Percentiles rank a stretch among this genome's conserved stretches.
These are phyloP conservation scores for Fusarium devonianum DNA, from an alignment of 2,329 filamentous ascomycete genomes.

Conservation along the genomic window DNA sequence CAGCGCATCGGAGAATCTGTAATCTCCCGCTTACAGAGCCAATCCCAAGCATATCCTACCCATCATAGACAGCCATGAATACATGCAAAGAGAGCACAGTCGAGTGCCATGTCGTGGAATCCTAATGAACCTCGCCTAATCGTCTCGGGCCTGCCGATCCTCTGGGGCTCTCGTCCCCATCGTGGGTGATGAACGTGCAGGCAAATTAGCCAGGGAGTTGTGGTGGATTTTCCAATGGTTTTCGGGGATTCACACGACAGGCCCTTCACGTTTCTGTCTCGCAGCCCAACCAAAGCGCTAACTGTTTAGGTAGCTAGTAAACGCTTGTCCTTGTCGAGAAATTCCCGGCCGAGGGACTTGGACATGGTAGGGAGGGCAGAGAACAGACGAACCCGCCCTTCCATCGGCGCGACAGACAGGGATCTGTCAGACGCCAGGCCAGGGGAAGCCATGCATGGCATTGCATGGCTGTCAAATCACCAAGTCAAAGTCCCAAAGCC, in stretches of 20 bases:
- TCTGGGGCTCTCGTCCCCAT: slow-evolving; percentile 18
- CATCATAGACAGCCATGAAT: slow-evolving; percentile 14
- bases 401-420: slow-evolving; percentile 11
- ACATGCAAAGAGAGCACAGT: slow-evolving; percentile 9
- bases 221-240: slow-evolving; percentile 13
- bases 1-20: slow-evolving; percentile 2
- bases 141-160: slow-evolving; percentile 18
- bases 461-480: slow-evolving; percentile 27
- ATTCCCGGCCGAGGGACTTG: slow-evolving; percentile 15
- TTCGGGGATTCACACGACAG: slow-evolving; percentile 6
- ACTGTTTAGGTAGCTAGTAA: too few species aligned
- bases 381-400: slow-evolving; percentile 3
- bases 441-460: slow-evolving; percentile 27
- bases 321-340: slow-evolving; percentile 16
- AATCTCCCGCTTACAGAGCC: slow-evolving; percentile 21
- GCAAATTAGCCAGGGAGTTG: slow-evolving; percentile 32
- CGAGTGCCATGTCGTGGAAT: slow-evolving; percentile 1
- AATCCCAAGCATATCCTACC: slow-evolving; percentile 22
- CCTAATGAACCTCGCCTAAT: background rate
- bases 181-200: slow-evolving; percentile 21
- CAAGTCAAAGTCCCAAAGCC: background rate
- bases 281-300: slow-evolving; percentile 14
- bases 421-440: slow-evolving; percentile 21
- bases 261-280: background rate
- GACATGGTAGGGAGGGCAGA: slow-evolving; percentile 6